A percentile compares a stretch with the other conserved stretches of the same genome.
phyloP scores from a whole-genome alignment of 805 yeast genomes.

The Barnettozyma sucrosica region DNA sequence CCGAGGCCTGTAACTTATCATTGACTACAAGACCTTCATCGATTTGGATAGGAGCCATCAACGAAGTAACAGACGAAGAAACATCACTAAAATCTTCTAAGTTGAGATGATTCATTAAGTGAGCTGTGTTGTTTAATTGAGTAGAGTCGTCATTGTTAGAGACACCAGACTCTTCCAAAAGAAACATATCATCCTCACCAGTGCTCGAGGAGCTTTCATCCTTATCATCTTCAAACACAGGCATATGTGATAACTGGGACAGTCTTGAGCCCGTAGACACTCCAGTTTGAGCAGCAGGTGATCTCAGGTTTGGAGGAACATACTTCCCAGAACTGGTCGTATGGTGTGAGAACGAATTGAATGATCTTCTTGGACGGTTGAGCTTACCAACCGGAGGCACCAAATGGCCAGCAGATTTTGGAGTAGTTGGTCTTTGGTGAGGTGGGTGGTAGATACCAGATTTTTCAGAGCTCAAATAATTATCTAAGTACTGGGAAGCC shows the following conservation, averaged over 20 bases:
- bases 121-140: background rate
- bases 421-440: conserved; percentile 25
- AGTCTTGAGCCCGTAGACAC: conserved; percentile 12
- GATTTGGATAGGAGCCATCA: conserved; percentile 5
- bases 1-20: background rate
- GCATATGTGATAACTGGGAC: conserved; percentile 7
- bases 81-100: conserved; percentile 18
- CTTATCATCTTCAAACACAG: conserved; percentile 20
- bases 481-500: conserved; percentile 64
- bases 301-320: conserved; percentile 67
- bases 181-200: conserved; percentile 32
- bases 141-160: conserved; percentile 2
- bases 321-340: conserved; percentile 47
- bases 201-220: conserved; percentile 2
- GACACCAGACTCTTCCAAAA: conserved; percentile 32
- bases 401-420: conserved; percentile 16
- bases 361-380: conserved; percentile 19
- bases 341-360: conserved; percentile 20
- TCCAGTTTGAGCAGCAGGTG: conserved; percentile 33
- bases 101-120: conserved; percentile 8
- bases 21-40: background rate
- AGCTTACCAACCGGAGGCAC: conserved; percentile 6
- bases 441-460: conserved; percentile 22
- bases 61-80: conserved; percentile 15
- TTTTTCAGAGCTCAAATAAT: conserved; percentile 36